phyloP scores from a whole-genome alignment of 225 moss, liverwort and hornwort genomes.

The Polytrichum formosum region DNA sequence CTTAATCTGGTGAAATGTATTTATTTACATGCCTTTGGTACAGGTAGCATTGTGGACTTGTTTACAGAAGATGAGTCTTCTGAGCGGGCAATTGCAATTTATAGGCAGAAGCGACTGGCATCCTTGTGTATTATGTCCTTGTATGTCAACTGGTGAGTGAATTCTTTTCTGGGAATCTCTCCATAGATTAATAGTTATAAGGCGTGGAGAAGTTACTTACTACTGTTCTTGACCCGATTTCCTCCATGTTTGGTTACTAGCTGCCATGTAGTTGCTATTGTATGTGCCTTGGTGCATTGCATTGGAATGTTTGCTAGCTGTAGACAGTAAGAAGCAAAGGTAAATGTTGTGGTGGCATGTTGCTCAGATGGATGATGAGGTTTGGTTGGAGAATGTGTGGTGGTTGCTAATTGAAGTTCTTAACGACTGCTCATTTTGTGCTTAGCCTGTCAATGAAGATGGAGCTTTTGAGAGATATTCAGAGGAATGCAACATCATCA shows the following conservation, averaged over 20 bases:
- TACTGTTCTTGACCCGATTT: too few relatives aligned
- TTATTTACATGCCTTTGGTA: neutral
- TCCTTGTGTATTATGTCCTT: slow-evolving; percentile 63
- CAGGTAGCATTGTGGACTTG: slow-evolving; percentile 63
- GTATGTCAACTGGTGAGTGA: slow-evolving; percentile 72
- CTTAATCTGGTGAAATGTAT: too few relatives aligned
- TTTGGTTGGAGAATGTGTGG: too few relatives aligned
- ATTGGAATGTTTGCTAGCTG: too few relatives aligned
- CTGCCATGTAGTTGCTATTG: too few relatives aligned
- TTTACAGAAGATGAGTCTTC: slow-evolving; percentile 56
- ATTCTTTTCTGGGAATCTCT: neutral
- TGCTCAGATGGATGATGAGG: too few relatives aligned
- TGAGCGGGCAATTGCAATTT: slow-evolving; percentile 55
- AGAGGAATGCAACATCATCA: slow-evolving; percentile 34
- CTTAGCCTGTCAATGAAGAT: slow-evolving; percentile 60
- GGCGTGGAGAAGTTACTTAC: too few relatives aligned
- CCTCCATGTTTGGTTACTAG: too few relatives aligned
- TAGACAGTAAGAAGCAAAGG: too few relatives aligned
- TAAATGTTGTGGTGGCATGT: too few relatives aligned
- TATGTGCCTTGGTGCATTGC: too few relatives aligned
- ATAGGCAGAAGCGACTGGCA: slow-evolving; percentile 89
- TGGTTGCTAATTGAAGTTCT: slow-evolving; percentile 1
- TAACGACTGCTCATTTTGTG: slow-evolving; percentile 14
- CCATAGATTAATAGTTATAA: too few relatives aligned
- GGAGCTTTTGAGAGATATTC: slow-evolving; percentile 53